A percentile compares a stretch with the other conserved stretches of the same genome.
Conservation (phyloP, 495 filamentous ascomycete species). For the Bombardia bombarda region DNA sequence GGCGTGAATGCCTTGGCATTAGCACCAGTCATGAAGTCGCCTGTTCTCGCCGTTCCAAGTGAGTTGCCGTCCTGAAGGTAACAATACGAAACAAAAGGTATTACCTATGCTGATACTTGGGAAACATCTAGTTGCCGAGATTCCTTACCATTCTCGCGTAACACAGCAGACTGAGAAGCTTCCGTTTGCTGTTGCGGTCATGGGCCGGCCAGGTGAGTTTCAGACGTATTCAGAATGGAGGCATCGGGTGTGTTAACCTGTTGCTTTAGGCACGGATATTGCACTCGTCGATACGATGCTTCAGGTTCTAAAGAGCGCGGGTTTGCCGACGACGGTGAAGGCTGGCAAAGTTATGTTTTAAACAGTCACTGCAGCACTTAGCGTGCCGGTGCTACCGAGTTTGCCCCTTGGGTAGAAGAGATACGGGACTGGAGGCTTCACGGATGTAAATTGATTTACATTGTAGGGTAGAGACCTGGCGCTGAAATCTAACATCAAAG, state of each 20-base stretch:
- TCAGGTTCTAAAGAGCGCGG: background rate
- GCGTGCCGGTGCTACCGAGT: too few species aligned
- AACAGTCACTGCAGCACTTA: too few species aligned
- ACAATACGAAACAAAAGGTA: too few species aligned
- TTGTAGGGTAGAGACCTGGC: too few species aligned
- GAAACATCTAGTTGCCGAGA: background rate
- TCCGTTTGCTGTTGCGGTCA: background rate
- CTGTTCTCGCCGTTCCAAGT: background rate
- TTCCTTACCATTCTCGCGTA: background rate
- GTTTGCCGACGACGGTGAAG: background rate
- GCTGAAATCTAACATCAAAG: too few species aligned
- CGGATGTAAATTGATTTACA: too few species aligned
- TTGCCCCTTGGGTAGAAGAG: too few species aligned
- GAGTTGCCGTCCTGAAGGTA: background rate
- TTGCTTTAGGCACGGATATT: background rate
- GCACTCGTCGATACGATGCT: background rate
- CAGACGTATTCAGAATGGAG: too few species aligned
- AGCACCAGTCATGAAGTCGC: background rate
- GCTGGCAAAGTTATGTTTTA: background rate
- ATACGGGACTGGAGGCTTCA: too few species aligned
- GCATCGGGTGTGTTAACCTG: too few species aligned
- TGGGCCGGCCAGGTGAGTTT: background rate
- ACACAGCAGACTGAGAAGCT: background rate
- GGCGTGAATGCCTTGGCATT: background rate
- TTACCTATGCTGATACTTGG: too few species aligned